Conservation (phyloP, 2,329 filamentous ascomycete genomes). For the Pseudogymnoascus sp. region DNA sequence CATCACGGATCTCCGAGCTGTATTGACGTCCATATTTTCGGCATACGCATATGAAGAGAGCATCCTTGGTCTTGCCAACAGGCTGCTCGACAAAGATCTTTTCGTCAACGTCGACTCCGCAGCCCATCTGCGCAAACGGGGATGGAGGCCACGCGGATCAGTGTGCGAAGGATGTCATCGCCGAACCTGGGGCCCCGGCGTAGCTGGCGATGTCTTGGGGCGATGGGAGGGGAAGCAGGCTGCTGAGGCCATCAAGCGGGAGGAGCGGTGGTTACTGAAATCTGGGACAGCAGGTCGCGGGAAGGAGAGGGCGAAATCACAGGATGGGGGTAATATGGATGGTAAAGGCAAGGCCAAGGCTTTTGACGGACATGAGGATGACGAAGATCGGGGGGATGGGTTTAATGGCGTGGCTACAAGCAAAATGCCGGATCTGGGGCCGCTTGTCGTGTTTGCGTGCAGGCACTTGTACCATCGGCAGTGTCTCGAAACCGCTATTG, state of each 20-base stretch:
- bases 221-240: constrained; percentile 66
- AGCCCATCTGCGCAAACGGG: constrained; percentile 67
- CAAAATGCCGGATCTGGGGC: constrained; percentile 49
- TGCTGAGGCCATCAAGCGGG: constrained; percentile 38
- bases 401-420: constrained; percentile 24
- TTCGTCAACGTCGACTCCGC: constrained; percentile 77
- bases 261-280: constrained; percentile 30
- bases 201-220: constrained; percentile 69
- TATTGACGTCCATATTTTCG: constrained; percentile 84
- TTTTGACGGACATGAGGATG: constrained; percentile 36
- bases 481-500: constrained; percentile 61
- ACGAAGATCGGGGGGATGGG: constrained; percentile 33
- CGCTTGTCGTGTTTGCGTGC: constrained; percentile 63
- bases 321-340: neutral
- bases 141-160: constrained; percentile 83
- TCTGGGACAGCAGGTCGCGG: constrained; percentile 27
- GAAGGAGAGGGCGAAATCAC: constrained; percentile 18
- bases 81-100: constrained; percentile 79
- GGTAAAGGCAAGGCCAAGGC: constrained; percentile 49
- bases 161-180: constrained; percentile 81
- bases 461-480: constrained; percentile 64
- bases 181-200: constrained; percentile 83
- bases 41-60: constrained; percentile 94
- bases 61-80: constrained; percentile 76
- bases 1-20: constrained; percentile 75